Conservation (phyloP, 768 basidiomycete genomes). For the Psilocybe cyanescens region DNA sequence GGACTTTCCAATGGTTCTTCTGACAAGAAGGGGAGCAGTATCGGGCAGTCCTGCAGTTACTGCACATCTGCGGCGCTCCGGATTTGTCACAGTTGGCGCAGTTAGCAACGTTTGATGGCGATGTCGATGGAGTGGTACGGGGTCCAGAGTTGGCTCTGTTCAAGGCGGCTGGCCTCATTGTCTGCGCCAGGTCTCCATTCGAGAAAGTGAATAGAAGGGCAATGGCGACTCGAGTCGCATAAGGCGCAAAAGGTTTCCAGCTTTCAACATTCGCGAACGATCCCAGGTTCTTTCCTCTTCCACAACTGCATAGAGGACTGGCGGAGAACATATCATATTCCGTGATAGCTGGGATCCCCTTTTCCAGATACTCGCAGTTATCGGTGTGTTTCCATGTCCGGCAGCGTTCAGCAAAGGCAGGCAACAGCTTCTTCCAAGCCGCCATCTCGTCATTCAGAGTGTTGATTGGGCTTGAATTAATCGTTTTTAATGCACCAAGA, state of each 20-base stretch:
- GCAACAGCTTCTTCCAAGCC: conserved; percentile 57
- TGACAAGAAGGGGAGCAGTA: conserved; percentile 53
- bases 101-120: background rate
- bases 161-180: background rate
- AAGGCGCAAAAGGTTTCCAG: conserved; percentile 46
- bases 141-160: background rate
- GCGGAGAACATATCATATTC: conserved; percentile 31
- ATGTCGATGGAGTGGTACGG: background rate
- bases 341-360: conserved; percentile 40
- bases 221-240: conserved; percentile 53
- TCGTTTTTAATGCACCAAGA: conserved; percentile 10
- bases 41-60: conserved; percentile 37
- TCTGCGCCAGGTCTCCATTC: background rate
- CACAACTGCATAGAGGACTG: conserved; percentile 56
- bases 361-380: conserved; percentile 49
- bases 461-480: conserved; percentile 16
- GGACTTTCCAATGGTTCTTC: conserved; percentile 48
- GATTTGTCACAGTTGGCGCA: conserved; percentile 33
- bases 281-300: conserved; percentile 49
- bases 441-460: conserved; percentile 36
- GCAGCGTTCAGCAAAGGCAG: conserved; percentile 55
- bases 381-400: conserved; percentile 51
- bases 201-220: conserved; percentile 57
- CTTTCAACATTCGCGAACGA: conserved; percentile 31
- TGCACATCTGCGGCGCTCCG: conserved; percentile 29